Conservation (phyloP, 2,329 filamentous ascomycete species). For the Dendrostoma leiphaemia region DNA sequence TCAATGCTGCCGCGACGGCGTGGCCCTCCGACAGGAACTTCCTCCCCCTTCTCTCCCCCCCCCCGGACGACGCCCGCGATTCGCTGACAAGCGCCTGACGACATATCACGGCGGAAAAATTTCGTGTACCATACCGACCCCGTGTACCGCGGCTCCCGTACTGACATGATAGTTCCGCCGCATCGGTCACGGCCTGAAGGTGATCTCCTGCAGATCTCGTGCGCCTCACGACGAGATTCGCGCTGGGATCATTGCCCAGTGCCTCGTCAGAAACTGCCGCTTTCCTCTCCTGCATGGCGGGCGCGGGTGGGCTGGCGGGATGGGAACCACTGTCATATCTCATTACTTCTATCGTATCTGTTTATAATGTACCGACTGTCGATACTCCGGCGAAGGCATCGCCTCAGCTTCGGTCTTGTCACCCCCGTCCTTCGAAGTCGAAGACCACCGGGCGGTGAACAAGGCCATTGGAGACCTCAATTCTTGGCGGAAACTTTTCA, state of each 20-base stretch:
- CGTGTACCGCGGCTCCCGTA: slow-evolving; percentile 9
- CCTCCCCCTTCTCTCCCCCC: neutral
- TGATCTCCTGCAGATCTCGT: slow-evolving; percentile 12
- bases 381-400: neutral
- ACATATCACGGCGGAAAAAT: slow-evolving; percentile 3
- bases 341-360: neutral
- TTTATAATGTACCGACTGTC: too few species aligned
- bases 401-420: slow-evolving; percentile 8
- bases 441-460: neutral
- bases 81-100: slow-evolving; percentile 2
- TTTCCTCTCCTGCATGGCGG: neutral
- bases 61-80: slow-evolving; percentile 6
- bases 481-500: neutral
- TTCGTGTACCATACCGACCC: slow-evolving; percentile 3
- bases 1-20: slow-evolving; percentile 8
- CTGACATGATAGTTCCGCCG: slow-evolving; percentile 9
- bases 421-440: slow-evolving; percentile 1
- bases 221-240: slow-evolving; percentile 9
- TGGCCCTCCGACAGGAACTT: slow-evolving; percentile 12
- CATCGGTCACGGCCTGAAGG: slow-evolving; percentile 6
- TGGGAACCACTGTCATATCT: neutral
- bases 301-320: neutral
- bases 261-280: slow-evolving; percentile 12
- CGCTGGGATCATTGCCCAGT: neutral
- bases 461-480: slow-evolving; percentile 18